Percentiles rank a stretch among this genome's conserved stretches.
Conservation (phyloP, 805 yeast species). For the Wickerhamomyces pijperi region DNA sequence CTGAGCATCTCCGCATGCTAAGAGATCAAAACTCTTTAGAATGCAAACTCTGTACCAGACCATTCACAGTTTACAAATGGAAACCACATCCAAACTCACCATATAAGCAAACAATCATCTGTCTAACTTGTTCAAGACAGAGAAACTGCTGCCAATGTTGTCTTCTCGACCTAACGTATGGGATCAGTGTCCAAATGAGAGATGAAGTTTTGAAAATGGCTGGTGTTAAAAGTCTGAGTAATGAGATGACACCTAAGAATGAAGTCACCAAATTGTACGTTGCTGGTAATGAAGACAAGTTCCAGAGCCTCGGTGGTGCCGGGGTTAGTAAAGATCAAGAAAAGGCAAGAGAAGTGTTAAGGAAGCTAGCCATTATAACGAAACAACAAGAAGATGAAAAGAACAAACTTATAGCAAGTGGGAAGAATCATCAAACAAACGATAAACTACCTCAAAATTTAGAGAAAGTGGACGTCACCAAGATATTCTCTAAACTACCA, state of each 20-base stretch:
- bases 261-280: conserved; percentile 43
- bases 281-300: conserved; percentile 35
- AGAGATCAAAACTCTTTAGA: conserved; percentile 65
- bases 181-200: conserved; percentile 67
- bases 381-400: conserved; percentile 3
- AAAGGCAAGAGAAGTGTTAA: conserved; percentile 42
- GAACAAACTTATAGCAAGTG: background rate
- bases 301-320: conserved; percentile 26
- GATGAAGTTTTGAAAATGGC: conserved; percentile 75
- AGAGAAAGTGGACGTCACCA: conserved; percentile 33
- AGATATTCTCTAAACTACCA: conserved; percentile 52
- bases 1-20: conserved; percentile 57
- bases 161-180: conserved; percentile 69
- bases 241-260: conserved; percentile 28
- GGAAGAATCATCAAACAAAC: conserved; percentile 5
- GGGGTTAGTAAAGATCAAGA: conserved; percentile 20
- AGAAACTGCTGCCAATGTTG: conserved; percentile 85
- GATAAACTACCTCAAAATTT: conserved; percentile 7
- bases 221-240: conserved; percentile 29
- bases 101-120: conserved; percentile 55
- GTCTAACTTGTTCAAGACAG: conserved; percentile 69
- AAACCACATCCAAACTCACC: conserved; percentile 32
- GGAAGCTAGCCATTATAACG: conserved; percentile 25
- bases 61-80: conserved; percentile 79
- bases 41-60: conserved; percentile 77